These are phyloP conservation scores for Phaffomyces opuntiae DNA, from an alignment of 805 yeast species.

Conservation along the genomic window DNA sequence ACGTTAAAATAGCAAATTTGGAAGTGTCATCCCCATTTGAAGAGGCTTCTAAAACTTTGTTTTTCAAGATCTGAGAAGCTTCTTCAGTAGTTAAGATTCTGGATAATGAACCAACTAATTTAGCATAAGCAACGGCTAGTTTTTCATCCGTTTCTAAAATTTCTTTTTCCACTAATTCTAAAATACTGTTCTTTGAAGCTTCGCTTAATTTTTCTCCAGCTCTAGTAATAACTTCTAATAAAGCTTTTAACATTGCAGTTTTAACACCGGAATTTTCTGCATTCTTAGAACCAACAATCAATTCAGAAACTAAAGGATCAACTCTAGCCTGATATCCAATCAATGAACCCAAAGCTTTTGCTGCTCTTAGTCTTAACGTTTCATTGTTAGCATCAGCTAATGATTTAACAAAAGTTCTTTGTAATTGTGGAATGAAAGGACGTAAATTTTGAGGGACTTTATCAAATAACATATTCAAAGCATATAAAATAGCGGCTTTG, in stretches of 20 bases:
- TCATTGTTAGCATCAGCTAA: slow-evolving; percentile 73
- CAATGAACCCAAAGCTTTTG: slow-evolving; percentile 80
- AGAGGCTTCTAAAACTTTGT: slow-evolving; percentile 42
- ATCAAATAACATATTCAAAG: slow-evolving; percentile 68
- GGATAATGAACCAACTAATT: slow-evolving; percentile 69
- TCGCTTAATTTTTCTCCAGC: slow-evolving; percentile 78
- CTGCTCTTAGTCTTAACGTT: slow-evolving; percentile 74
- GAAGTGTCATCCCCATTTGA: slow-evolving; percentile 36
- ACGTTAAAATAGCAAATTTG: slow-evolving; percentile 60
- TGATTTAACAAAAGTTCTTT: slow-evolving; percentile 92
- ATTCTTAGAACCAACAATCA: slow-evolving; percentile 66
- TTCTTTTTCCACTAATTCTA: slow-evolving; percentile 70
- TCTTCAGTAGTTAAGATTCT: slow-evolving; percentile 59
- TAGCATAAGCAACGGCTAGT: slow-evolving; percentile 69
- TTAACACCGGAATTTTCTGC: slow-evolving; percentile 67
- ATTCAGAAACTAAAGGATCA: slow-evolving; percentile 84
- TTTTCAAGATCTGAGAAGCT: slow-evolving; percentile 49
- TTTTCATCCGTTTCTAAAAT: slow-evolving; percentile 49
- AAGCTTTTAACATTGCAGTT: slow-evolving; percentile 78
- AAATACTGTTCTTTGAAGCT: slow-evolving; percentile 57
- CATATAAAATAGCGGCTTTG: slow-evolving; percentile 86
- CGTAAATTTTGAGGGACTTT: slow-evolving; percentile 87
- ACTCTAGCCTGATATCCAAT: slow-evolving; percentile 88
- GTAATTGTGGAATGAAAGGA: slow-evolving; percentile 96
- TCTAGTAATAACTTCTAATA: slow-evolving; percentile 71